phyloP scores from a whole-genome alignment of 805 yeast species.

The Candida takata region DNA sequence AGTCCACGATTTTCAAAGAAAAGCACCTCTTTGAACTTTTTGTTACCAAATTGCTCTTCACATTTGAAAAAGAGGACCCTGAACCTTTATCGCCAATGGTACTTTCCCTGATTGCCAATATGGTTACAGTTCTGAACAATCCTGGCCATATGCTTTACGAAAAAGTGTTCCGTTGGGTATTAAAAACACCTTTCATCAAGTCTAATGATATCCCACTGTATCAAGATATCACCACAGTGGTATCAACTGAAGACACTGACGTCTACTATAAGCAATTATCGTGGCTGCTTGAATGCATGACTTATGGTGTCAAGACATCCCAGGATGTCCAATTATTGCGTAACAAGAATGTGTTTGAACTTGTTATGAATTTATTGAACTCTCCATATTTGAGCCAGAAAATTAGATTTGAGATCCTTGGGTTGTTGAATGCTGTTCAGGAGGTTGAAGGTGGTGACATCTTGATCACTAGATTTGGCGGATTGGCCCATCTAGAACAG shows the following conservation, averaged over 20 bases:
- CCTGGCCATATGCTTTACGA: constrained; percentile 77
- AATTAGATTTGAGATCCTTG: constrained; percentile 33
- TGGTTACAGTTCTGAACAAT: constrained; percentile 50
- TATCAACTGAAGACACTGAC: constrained; percentile 33
- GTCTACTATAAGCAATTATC: constrained; percentile 49
- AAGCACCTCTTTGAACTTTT: constrained; percentile 46
- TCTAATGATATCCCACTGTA: constrained; percentile 39
- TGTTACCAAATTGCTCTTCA: constrained; percentile 34
- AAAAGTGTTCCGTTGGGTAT: constrained; percentile 56
- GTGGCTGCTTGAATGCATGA: constrained; percentile 57
- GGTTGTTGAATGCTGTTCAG: constrained; percentile 41
- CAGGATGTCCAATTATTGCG: constrained; percentile 49
- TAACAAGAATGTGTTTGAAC: constrained; percentile 55
- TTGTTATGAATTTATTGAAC: constrained; percentile 48
- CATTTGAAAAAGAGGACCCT: constrained; percentile 21
- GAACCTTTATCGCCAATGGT: constrained; percentile 37
- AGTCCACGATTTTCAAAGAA: constrained; percentile 45
- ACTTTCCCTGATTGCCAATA: constrained; percentile 47
- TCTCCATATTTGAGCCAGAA: constrained; percentile 42
- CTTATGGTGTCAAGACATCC: constrained; percentile 37
- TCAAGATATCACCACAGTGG: constrained; percentile 24
- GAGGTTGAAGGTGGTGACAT: constrained; percentile 51
- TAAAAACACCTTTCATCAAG: constrained; percentile 36
- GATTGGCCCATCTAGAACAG: constrained; percentile 34
- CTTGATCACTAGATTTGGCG: constrained; percentile 52